Conservation (phyloP, 1,284 basidiomycete species). For the Cryptococcus maquisensis region DNA sequence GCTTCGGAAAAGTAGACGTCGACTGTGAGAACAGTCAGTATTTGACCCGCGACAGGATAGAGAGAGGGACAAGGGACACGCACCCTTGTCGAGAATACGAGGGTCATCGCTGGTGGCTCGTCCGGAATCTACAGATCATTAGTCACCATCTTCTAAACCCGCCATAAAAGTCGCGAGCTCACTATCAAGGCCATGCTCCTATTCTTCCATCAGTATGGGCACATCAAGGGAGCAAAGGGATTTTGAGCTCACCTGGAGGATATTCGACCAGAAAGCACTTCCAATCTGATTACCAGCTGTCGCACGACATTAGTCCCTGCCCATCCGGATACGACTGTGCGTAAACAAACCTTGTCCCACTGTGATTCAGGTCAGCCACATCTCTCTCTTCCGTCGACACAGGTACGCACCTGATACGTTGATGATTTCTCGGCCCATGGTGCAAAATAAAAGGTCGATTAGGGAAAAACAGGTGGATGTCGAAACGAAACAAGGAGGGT, state of each 20-base stretch:
- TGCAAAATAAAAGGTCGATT: neutral
- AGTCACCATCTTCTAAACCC: neutral
- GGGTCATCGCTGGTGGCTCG: constrained; percentile 42
- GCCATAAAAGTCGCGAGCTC: constrained; percentile 11
- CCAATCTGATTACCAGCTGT: constrained; percentile 45
- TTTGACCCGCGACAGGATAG: neutral
- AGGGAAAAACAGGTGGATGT: neutral
- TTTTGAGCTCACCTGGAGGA: constrained; percentile 42
- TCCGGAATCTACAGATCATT: constrained; percentile 23
- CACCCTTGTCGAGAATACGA: constrained; percentile 39
- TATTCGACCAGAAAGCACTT: constrained; percentile 46
- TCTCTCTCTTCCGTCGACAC: neutral
- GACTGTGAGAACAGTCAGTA: constrained; percentile 18
- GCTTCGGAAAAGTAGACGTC: constrained; percentile 50
- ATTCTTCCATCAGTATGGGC: constrained; percentile 10
- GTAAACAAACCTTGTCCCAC: constrained; percentile 24
- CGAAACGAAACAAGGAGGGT: neutral
- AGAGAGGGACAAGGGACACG: neutral
- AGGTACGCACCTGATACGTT: constrained; percentile 34
- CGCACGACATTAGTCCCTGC: neutral
- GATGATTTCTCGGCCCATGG: constrained; percentile 43
- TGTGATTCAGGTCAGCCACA: constrained; percentile 10
- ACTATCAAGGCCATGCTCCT: constrained; percentile 45
- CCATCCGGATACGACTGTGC: neutral
- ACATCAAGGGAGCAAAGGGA: neutral